A percentile compares a stretch with the other conserved stretches of the same genome.
phyloP scores from a whole-genome alignment of 2,329 filamentous ascomycete genomes.

The Colletotrichum scovillei region DNA sequence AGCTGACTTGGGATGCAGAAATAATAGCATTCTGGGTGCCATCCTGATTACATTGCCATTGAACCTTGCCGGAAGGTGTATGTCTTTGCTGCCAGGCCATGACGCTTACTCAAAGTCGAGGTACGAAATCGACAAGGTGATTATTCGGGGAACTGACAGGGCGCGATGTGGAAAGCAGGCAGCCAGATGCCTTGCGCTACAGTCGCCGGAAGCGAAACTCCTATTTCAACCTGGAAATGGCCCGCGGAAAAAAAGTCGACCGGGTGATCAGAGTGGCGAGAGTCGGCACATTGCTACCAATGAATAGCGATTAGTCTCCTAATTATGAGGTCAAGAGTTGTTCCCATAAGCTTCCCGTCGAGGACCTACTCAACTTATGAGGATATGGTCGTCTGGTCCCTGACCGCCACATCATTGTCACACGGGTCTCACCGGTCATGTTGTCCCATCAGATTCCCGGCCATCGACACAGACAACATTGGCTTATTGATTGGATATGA shows the following conservation, averaged over 20 bases:
- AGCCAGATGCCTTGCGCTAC: not conserved
- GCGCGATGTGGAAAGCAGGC: not conserved
- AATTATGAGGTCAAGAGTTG: not conserved
- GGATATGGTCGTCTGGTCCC: not conserved
- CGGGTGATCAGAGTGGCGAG: not conserved
- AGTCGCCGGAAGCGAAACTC: not conserved
- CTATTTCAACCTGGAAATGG: not conserved
- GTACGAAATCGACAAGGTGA: not conserved
- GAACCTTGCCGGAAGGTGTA: slow-evolving; percentile 1
- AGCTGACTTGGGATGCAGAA: slow-evolving; percentile 19
- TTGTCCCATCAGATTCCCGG: not conserved
- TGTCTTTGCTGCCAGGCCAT: not conserved
- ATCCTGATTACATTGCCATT: slow-evolving; percentile 18
- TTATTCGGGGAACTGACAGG: not conserved
- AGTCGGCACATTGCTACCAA: not conserved
- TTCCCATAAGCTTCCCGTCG: not conserved
- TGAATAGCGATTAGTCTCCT: not conserved
- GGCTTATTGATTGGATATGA: not conserved
- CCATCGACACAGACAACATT: not conserved
- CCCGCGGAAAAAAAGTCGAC: not conserved
- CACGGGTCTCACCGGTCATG: not conserved
- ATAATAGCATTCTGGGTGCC: slow-evolving; percentile 9
- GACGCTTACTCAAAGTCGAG: not conserved
- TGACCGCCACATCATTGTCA: not conserved
- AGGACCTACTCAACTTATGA: not conserved